Base-by-base conservation (phyloP, 1,139 yeast species). In the Sugiyamaella novakii region DNA sequence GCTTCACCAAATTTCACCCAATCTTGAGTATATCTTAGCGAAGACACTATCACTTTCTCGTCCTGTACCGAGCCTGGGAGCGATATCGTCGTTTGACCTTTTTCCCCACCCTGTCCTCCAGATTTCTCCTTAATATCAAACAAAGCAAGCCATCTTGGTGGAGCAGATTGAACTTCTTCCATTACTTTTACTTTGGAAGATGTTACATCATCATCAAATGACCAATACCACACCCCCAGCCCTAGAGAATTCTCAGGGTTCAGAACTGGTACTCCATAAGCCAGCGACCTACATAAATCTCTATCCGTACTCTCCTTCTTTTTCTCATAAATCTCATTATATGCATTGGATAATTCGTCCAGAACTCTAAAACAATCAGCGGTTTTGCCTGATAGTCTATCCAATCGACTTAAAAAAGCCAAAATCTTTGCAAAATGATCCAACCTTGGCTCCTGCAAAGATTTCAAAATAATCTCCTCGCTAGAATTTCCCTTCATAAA, bases 281-380 rank as follows among this genome's bases (percentile, higher is more conserved):
- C 33, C 14, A 39, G 7, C 10, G 24, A 11, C 11, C 40, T 40
- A 38, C n/a, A 25, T 6, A 12, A 40, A 18, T 35, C 33, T 17
- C 12, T 21, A 24, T 46, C 46, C 3, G 43, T 43, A 7, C 38
- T 19, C 10, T 42, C 46, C 18, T 38, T 40, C n/a, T 42, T 28
- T 6, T 39, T 51, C n/a, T 54, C 50, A 29, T 57, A 52, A 21
- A 61, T 57, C 10, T 46, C 33, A 46, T 59, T 56, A 5, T 68
- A 46, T 2, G 70, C 67, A 38, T 54, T 59, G 3, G 69, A 50
- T 1, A 69, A 43, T 29, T 62, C 63, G 39, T 66, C 70, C 18
- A 68, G 51, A 1, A 67, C 61, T 14, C 59, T 55, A 52, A 68
- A 67, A 43, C 68, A 65, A 53, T 68, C 70, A 2, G 61, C 61